A percentile compares a stretch with the other conserved stretches of the same genome.
Conservation (phyloP, 805 yeast genomes). For the Wickerhamomyces bovis region DNA sequence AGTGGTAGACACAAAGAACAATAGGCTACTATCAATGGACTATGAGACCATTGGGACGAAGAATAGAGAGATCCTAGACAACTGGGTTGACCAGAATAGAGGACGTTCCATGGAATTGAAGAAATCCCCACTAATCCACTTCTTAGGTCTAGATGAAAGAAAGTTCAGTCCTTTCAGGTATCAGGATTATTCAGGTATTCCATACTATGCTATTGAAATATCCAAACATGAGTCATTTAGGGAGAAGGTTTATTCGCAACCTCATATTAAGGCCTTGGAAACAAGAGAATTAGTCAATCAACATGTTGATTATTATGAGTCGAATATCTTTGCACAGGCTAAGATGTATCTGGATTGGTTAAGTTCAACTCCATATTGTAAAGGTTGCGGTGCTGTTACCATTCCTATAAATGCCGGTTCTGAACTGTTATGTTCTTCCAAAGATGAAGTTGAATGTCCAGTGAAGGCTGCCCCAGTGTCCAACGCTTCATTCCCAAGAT, state of each 20-base stretch:
- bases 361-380: constrained; percentile 65
- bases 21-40: constrained; percentile 7
- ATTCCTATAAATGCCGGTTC: constrained; percentile 67
- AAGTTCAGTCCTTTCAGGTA: constrained; percentile 34
- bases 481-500: constrained; percentile 89
- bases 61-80: constrained; percentile 13
- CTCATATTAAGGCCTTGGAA: constrained; percentile 5
- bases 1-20: constrained; percentile 10
- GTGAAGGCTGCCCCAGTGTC: constrained; percentile 38
- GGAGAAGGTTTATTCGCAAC: constrained; percentile 1
- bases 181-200: constrained; percentile 52
- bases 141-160: constrained; percentile 38
- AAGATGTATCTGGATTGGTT: constrained; percentile 86
- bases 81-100: constrained; percentile 19
- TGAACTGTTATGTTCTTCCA: constrained; percentile 42
- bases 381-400: constrained; percentile 72
- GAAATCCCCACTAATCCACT: constrained; percentile 22
- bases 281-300: constrained; percentile 21
- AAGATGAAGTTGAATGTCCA: constrained; percentile 13
- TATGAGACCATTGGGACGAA: constrained; percentile 13
- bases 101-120: constrained; percentile 4
- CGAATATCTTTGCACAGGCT: constrained; percentile 73
- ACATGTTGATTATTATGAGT: constrained; percentile 34
- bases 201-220: constrained; percentile 60
- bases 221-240: constrained; percentile 24